phyloP scores from a whole-genome alignment of 2,329 filamentous ascomycete genomes.

The Diaporthe vexans region DNA sequence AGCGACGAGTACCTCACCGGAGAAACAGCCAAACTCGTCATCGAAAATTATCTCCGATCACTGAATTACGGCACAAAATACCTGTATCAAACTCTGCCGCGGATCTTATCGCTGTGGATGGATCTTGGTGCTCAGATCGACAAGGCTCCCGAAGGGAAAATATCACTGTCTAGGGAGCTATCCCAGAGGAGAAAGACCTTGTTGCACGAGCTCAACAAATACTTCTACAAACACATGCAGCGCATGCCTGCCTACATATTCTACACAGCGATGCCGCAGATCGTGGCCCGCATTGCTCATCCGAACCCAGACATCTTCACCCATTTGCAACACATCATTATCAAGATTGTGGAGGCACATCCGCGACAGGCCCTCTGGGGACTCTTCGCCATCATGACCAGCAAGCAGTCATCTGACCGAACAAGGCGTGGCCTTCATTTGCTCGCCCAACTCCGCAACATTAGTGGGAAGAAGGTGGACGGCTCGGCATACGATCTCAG shows the following conservation, averaged over 20 bases:
- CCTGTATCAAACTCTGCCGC: conserved; percentile 92
- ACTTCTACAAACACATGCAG: conserved; percentile 83
- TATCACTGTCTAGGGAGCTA: conserved; percentile 66
- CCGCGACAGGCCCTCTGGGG: conserved; percentile 95
- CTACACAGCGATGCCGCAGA: conserved; percentile 88
- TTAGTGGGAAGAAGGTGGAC: conserved; percentile 64
- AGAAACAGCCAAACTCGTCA: conserved; percentile 87
- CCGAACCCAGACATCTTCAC: conserved; percentile 83
- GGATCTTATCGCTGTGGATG: conserved; percentile 93
- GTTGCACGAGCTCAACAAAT: conserved; percentile 77
- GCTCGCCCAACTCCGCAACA: conserved; percentile 62
- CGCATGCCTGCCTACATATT: conserved; percentile 82
- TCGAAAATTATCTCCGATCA: conserved; percentile 93
- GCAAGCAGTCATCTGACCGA: conserved; percentile 78
- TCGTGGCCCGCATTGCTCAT: conserved; percentile 96
- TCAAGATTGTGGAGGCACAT: conserved; percentile 87
- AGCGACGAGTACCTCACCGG: conserved; percentile 82
- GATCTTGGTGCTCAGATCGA: conserved; percentile 86
- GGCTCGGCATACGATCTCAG: conserved; percentile 72
- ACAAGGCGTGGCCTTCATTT: conserved; percentile 66
- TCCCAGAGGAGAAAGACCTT: conserved; percentile 72
- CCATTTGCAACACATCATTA: conserved; percentile 82
- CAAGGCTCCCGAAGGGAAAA: conserved; percentile 69
- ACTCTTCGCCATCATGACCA: conserved; percentile 87
- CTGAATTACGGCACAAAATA: conserved; percentile 94